These are phyloP conservation scores for Chaetomiaceae sp. DNA, from an alignment of 2,329 filamentous ascomycete species.

Conservation along the genomic window DNA sequence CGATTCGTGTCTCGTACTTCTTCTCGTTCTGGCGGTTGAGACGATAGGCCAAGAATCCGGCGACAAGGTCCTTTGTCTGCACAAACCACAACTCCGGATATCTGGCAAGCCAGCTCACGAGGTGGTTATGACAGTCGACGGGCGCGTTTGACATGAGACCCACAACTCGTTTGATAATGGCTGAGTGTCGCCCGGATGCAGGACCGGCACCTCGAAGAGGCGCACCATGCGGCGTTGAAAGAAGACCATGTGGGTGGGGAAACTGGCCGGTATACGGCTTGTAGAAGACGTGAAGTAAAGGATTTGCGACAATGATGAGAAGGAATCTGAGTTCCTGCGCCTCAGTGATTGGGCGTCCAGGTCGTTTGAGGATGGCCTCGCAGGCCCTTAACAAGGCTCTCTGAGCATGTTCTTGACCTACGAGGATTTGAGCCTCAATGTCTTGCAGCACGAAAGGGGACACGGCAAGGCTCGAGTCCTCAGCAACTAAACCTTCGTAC, in stretches of 20 bases:
- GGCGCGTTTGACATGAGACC: constrained; percentile 73
- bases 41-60: constrained; percentile 75
- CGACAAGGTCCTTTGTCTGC: constrained; percentile 67
- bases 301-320: constrained; percentile 72
- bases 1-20: constrained; percentile 52
- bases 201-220: constrained; percentile 34
- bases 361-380: constrained; percentile 73
- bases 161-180: constrained; percentile 77
- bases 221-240: constrained; percentile 12
- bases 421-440: constrained; percentile 43
- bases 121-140: constrained; percentile 66
- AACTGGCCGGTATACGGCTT: constrained; percentile 37
- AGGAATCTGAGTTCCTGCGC: constrained; percentile 71
- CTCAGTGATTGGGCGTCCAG: constrained; percentile 60
- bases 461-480: constrained; percentile 27
- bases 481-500: constrained; percentile 47
- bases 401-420: constrained; percentile 63
- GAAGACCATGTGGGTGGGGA: constrained; percentile 26
- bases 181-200: constrained; percentile 64
- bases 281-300: constrained; percentile 54
- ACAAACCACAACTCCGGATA: constrained; percentile 63
- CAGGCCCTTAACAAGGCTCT: constrained; percentile 68
- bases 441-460: constrained; percentile 35
- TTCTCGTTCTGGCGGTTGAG: constrained; percentile 65
- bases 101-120: constrained; percentile 72